A percentile compares a stretch with the other conserved stretches of the same genome.
These are phyloP conservation scores for Aspergillus panamensis DNA, from an alignment of 495 filamentous ascomycete genomes.

Conservation along the genomic window DNA sequence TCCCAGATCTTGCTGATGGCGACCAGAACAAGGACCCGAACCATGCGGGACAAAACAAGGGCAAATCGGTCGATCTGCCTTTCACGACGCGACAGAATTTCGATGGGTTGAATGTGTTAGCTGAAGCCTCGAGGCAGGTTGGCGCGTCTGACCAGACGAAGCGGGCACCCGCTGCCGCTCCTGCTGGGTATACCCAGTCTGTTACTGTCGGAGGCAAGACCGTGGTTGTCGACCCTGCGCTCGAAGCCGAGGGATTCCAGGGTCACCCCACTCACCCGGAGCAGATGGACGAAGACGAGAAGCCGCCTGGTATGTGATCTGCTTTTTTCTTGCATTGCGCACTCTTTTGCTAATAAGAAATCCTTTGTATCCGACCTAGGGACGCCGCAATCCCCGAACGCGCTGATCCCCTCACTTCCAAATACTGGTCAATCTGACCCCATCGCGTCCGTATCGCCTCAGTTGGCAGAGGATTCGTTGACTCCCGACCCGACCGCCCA, in stretches of 20 bases:
- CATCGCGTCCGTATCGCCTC: slow-evolving; percentile 38
- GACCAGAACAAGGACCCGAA: slow-evolving; percentile 38
- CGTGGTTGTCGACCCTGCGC: slow-evolving; percentile 45
- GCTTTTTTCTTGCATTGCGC: neutral
- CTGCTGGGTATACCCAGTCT: slow-evolving; percentile 36
- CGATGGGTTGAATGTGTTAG: slow-evolving; percentile 73
- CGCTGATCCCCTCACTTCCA: slow-evolving; percentile 35
- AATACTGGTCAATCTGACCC: slow-evolving; percentile 34
- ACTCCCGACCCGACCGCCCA: slow-evolving; percentile 38
- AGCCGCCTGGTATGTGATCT: slow-evolving; percentile 26
- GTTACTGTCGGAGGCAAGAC: slow-evolving; percentile 48
- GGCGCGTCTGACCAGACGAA: slow-evolving; percentile 48
- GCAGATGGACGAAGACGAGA: slow-evolving; percentile 30
- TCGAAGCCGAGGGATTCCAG: slow-evolving; percentile 46
- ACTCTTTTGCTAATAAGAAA: neutral
- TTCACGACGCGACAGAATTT: slow-evolving; percentile 54
- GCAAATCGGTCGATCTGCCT: slow-evolving; percentile 38
- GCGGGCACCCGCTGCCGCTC: slow-evolving; percentile 31
- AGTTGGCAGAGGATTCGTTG: slow-evolving; percentile 37
- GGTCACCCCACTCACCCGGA: slow-evolving; percentile 30
- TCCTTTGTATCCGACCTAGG: slow-evolving; percentile 15
- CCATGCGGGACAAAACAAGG: slow-evolving; percentile 36
- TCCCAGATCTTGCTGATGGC: slow-evolving; percentile 38
- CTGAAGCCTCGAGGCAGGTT: slow-evolving; percentile 75
- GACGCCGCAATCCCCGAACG: slow-evolving; percentile 30